Conservation (phyloP, 371 early-diverging fungal species). For the Saksenaea vasiformis region DNA sequence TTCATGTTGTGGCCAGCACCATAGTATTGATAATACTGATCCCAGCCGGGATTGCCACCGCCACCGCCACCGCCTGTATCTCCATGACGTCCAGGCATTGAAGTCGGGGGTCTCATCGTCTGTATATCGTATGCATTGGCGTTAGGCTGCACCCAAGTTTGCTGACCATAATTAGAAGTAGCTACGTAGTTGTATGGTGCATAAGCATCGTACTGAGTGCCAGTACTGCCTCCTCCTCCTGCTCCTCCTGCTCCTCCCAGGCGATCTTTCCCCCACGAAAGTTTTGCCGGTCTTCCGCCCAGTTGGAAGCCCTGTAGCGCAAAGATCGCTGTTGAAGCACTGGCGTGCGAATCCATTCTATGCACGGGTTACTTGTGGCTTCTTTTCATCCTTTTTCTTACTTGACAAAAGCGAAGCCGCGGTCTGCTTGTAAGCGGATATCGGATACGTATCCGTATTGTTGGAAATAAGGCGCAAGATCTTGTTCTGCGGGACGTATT, state of each 20-base stretch:
- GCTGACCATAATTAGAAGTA: slow-evolving; percentile 5
- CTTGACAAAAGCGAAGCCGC: slow-evolving; percentile 91
- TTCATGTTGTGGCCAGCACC: slow-evolving; percentile 26
- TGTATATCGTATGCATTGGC: slow-evolving; percentile 16
- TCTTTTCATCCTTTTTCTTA: slow-evolving; percentile 20
- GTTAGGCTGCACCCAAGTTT: slow-evolving; percentile 18
- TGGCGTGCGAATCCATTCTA: slow-evolving; percentile 86
- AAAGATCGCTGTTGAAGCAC: slow-evolving; percentile 85
- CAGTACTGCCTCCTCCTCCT: background rate
- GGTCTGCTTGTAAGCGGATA: slow-evolving; percentile 84
- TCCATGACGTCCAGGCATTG: slow-evolving; percentile 8
- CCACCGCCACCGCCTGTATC: slow-evolving; percentile 8
- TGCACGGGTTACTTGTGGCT: background rate
- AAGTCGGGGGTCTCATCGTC: slow-evolving; percentile 18
- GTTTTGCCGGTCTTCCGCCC: slow-evolving; percentile 74
- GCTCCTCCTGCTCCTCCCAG: no score
- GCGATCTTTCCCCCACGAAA: slow-evolving; percentile 92
- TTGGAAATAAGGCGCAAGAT: slow-evolving; percentile 73
- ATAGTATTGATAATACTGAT: slow-evolving; percentile 32
- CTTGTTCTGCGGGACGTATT: slow-evolving; percentile 50
- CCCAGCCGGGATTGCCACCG: slow-evolving; percentile 14
- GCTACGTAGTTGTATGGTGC: slow-evolving; percentile 12
- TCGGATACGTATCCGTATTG: slow-evolving; percentile 79
- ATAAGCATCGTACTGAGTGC: slow-evolving; percentile 19
- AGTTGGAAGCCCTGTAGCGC: slow-evolving; percentile 72